Conservation (phyloP, 2,329 filamentous ascomycete species). For the Aureobasidium sp. region DNA sequence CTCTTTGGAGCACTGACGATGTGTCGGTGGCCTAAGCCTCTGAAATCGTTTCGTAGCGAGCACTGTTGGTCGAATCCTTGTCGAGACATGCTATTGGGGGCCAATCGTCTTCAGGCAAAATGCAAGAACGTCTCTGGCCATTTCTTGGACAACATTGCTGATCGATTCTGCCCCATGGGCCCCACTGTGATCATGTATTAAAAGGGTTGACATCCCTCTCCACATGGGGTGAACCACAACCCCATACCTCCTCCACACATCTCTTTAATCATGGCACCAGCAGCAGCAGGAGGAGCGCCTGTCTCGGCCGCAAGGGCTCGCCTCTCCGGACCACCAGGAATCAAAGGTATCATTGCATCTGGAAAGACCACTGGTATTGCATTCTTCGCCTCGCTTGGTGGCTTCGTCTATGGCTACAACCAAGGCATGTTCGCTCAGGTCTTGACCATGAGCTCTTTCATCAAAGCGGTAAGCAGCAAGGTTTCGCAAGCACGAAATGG, state of each 20-base stretch:
- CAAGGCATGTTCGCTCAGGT: slow-evolving; percentile 25
- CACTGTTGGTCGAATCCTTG: background rate
- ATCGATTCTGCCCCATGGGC: background rate
- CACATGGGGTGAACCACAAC: background rate
- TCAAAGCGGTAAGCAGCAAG: background rate
- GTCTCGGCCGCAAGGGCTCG: slow-evolving; percentile 21
- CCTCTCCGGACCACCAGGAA: slow-evolving; percentile 21
- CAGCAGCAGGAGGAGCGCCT: background rate
- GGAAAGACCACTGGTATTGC: slow-evolving; percentile 23
- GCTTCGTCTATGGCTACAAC: slow-evolving; percentile 25
- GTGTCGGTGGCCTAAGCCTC: background rate
- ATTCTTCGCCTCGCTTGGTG: slow-evolving; percentile 23
- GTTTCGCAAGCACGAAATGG: too few species aligned
- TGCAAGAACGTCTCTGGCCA: background rate
- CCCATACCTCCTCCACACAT: background rate
- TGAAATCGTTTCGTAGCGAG: background rate
- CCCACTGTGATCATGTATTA: slow-evolving; percentile 9
- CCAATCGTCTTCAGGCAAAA: slow-evolving; percentile 4
- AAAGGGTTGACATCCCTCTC: background rate
- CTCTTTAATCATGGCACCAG: background rate
- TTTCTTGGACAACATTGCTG: background rate
- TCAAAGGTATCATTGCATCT: slow-evolving; percentile 21
- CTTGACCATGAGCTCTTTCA: slow-evolving; percentile 22
- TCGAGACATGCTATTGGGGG: background rate
- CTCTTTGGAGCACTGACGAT: background rate